Evolutionary conservation across 306 rosid genomes (phyloP).

Genomic region (Prunus dulcis): DNA sequence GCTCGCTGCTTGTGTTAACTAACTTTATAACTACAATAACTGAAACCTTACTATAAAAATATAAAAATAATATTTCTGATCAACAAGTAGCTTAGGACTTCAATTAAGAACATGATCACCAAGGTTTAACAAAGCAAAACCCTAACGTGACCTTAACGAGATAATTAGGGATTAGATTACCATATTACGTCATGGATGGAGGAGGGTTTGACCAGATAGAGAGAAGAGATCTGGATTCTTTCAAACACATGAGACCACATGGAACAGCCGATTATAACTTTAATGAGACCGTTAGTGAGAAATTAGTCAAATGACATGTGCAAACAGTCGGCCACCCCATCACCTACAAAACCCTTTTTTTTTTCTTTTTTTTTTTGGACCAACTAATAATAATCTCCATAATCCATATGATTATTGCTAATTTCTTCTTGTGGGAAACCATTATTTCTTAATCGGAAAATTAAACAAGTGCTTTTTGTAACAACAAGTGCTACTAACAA

Average conservation of each 20-base stretch:
- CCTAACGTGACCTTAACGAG: constrained; percentile 42
- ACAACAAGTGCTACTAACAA: neutral
- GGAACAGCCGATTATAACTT: constrained; percentile 29
- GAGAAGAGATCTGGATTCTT: constrained; percentile 25
- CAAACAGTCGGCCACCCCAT: constrained; percentile 13
- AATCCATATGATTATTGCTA: constrained; percentile 8
- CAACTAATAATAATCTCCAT: constrained; percentile 5
- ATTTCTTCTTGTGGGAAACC: no score
- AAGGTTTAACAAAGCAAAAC: constrained; percentile 41
- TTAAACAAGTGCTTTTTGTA: neutral
- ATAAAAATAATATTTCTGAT: constrained; percentile 12
- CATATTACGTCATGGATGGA: constrained; percentile 19
- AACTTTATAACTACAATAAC: constrained; percentile 44
- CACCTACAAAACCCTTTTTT: constrained; percentile 19
- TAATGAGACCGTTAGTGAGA: constrained; percentile 31
- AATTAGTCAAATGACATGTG: constrained; percentile 47
- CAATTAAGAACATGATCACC: constrained; percentile 47
- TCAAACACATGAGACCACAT: constrained; percentile 71
- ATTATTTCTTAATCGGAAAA: no score
- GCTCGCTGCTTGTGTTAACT: constrained; percentile 23
- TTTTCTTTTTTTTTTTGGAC: neutral
- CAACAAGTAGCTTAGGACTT: constrained; percentile 19
- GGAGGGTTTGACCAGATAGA: constrained; percentile 34
- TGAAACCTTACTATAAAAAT: constrained; percentile 10
- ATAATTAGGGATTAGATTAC: constrained; percentile 26